Percentiles rank a stretch among this genome's conserved stretches.
These are phyloP conservation scores for Cryptosporidium muris DNA, from an alignment of 169 alveolate genomes.

Conservation along the genomic window DNA sequence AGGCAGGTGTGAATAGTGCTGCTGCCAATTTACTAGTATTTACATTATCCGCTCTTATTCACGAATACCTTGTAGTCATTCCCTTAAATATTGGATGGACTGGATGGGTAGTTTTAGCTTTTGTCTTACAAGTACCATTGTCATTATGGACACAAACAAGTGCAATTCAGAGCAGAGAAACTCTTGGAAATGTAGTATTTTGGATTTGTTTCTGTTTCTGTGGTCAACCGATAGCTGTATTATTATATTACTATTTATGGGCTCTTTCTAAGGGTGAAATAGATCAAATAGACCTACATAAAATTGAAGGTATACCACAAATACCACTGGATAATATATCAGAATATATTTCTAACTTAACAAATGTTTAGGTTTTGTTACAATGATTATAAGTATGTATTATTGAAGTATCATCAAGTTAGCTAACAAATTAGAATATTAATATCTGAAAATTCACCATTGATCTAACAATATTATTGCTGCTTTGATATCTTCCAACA, in stretches of 20 bases:
- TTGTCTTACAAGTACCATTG: slow-evolving; percentile 58
- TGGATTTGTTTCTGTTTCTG: slow-evolving; percentile 92
- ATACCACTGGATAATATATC: slow-evolving; percentile 67
- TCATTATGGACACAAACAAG: slow-evolving; percentile 71
- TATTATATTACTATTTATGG: slow-evolving; percentile 79
- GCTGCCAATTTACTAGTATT: slow-evolving; percentile 81
- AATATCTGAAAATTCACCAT: background rate
- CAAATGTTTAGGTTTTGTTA: slow-evolving; percentile 8
- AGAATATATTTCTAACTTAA: slow-evolving; percentile 54
- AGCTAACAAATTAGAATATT: slow-evolving; percentile 7
- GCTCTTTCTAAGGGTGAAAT: slow-evolving; percentile 68
- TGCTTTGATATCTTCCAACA: background rate
- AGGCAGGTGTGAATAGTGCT: slow-evolving; percentile 82
- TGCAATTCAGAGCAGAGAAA: slow-evolving; percentile 78
- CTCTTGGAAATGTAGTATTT: slow-evolving; percentile 88
- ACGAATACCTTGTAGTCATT: slow-evolving; percentile 87
- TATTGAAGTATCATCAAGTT: too few species aligned
- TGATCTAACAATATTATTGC: background rate
- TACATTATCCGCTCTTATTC: slow-evolving; percentile 87
- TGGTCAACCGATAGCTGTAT: slow-evolving; percentile 91
- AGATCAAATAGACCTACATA: slow-evolving; percentile 56
- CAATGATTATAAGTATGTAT: too few species aligned
- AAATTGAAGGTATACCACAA: slow-evolving; percentile 69
- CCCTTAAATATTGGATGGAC: slow-evolving; percentile 91
- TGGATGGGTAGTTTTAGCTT: slow-evolving; percentile 85